Evolutionary conservation across 768 basidiomycete species (phyloP), one percentile per base, ranked within the genome.

Genomic region (Zangia roseola): DNA sequence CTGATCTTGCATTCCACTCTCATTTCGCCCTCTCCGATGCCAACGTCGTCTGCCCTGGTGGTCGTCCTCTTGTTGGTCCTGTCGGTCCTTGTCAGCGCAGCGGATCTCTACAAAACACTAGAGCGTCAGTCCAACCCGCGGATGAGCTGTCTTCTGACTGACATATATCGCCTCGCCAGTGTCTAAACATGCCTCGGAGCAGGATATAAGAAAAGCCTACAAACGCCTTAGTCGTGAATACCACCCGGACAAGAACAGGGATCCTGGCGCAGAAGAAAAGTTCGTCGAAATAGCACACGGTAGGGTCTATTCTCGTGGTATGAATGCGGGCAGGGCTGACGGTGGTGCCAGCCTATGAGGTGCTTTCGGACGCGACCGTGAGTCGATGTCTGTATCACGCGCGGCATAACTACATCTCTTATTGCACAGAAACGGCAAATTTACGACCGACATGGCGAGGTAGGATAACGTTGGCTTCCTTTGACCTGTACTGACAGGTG

Each of bases 171-270:
- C 47, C 50, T 36, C 24, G 47, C 17, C 54, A 80, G 77, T 95
- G 38, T 80, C 83, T 59, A 82, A 73, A 56, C 85, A 88, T 37
- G 91, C 93, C 13, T 86, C 86, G 31, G 90, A 94, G 37, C 83
- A 82, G 62, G 93, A 95, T 61, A 91, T 97, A 64, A 82, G 88
- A 68, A 86, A 89, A 56, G 91, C 94, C 3, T 97, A 97, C 72
- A 93, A 93, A 68, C 84, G 82, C 58, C 75, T 94, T 16, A 91
- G 91, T 67, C 83, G 83, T 60, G 91, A 85, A 71, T 92, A 80
- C 47, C 94, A 98, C 62, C 95, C 95, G 0, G 95, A 99, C 76
- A 97, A 95, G 75, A 97, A 94, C 69, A 87, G 86, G 60, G 89
- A 88, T 14, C 79, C 84, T 46, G 84, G 74, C 3, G 89, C 93